Base-by-base conservation (phyloP, 805 yeast genomes). In the Kodamaea neixiangensis region DNA sequence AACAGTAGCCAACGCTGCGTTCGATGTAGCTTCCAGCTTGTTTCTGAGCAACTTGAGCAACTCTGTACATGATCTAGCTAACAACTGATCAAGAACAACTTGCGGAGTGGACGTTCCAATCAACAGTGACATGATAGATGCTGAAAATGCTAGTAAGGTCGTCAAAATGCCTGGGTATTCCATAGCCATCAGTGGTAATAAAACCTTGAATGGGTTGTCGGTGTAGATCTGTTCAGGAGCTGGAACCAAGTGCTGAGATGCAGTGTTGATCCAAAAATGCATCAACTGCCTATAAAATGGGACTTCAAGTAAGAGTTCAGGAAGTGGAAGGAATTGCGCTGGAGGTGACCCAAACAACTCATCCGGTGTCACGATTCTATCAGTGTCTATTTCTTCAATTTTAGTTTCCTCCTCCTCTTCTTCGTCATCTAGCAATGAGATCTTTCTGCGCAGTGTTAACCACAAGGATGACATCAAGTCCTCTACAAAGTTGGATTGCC, bases 101-200 rank as follows among this genome's bases (percentile, higher is more conserved):
- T 41, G 43, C 1, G 80, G 77, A 1, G 70, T 54, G 3, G 52
- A 50, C 3, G 51, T 35, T 2, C 66, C 64, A 2, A 61, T 53
- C 3, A 70, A 53, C 45, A 56, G 57, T 3, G 70, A 64, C 47
- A 68, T 58, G 7, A 67, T 54, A 2, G 63, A 59, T 2, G 76
- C 77, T 1, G 77, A 64, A 56, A 69, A 72, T 9, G 78, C 78
- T 22, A 86, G 64, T 11, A 86, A 54, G 1, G 86, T 69, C 1
- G 87, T 76, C 55, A 86, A 64, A 13, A 87, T 63, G 0, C 87
- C 78, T 3, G 81, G 79, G 51, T 78, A 74, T 19, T 75, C 73
- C 75, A 83, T 70, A 1, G 93, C 90, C 77, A 87, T 74, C 57
- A 79, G 80, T 0, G 94, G 93, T 10, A 88, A 65, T 6, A 85